Percentiles rank a stretch among this genome's conserved stretches.
Conservation (phyloP, 2,329 filamentous ascomycete genomes). For the Metarhizium robertsii region DNA sequence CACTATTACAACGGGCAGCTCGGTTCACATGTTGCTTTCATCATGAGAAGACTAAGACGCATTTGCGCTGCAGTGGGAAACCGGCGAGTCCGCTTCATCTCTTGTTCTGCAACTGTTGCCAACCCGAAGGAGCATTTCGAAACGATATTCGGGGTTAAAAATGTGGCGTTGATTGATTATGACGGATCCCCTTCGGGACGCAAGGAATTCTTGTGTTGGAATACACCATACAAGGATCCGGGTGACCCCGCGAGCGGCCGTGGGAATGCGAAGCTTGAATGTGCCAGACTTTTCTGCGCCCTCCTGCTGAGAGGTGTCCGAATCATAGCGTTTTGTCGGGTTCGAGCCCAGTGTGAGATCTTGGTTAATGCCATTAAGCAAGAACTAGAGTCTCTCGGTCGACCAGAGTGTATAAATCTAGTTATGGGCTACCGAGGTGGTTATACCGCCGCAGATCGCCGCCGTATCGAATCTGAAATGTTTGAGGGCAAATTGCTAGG, state of each 20-base stretch:
- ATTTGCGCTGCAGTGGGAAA: conserved; percentile 91
- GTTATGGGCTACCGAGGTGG: conserved; percentile 96
- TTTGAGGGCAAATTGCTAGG: conserved; percentile 90
- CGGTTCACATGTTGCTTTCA: conserved; percentile 86
- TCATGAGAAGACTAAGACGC: conserved; percentile 81
- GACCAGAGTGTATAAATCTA: conserved; percentile 63
- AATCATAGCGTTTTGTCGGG: conserved; percentile 85
- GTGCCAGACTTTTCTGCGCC: conserved; percentile 84
- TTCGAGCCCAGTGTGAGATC: conserved; percentile 81
- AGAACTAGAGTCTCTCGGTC: conserved; percentile 64
- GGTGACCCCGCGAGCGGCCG: conserved; percentile 78
- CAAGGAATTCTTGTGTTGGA: conserved; percentile 97
- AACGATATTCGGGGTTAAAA: conserved; percentile 81
- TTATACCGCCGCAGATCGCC: conserved; percentile 84
- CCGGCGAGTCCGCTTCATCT: conserved; percentile 75
- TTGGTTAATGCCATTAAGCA: conserved; percentile 70
- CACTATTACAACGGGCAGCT: conserved; percentile 96
- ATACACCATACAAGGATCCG: conserved; percentile 88
- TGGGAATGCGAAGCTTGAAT: conserved; percentile 72
- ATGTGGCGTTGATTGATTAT: conserved; percentile 75
- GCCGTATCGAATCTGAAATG: conserved; percentile 89
- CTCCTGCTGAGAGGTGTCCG: conserved; percentile 80
- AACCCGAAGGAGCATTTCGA: conserved; percentile 89
- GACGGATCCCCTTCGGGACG: conserved; percentile 84
- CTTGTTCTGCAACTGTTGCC: conserved; percentile 91